phyloP scores from a whole-genome alignment of 202 grass and related monocot species.

The Brachypodium distachyon region DNA sequence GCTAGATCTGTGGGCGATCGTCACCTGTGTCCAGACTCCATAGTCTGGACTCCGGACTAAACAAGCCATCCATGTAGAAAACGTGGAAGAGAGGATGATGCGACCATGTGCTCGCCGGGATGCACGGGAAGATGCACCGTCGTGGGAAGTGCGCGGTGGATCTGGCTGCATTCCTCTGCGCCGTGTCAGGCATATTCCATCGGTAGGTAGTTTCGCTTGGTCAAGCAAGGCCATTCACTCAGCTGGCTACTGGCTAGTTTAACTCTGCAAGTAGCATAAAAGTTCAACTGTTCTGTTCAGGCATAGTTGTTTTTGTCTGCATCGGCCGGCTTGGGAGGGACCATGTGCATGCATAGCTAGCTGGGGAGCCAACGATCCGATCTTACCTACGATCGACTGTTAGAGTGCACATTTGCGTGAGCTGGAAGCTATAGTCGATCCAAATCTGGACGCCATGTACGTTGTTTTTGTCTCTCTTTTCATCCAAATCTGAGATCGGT shows the following conservation, averaged over 20 bases:
- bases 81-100: background rate
- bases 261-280: no score
- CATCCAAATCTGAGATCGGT: slow-evolving; percentile 12
- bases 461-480: background rate
- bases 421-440: background rate
- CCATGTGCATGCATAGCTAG: background rate
- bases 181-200: background rate
- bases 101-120: background rate
- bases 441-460: background rate
- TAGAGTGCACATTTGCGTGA: background rate
- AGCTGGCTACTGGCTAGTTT: no score
- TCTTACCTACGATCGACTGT: background rate
- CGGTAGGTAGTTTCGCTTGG: background rate
- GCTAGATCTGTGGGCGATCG: background rate
- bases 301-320: background rate
- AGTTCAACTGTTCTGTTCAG: no score
- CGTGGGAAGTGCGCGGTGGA: background rate
- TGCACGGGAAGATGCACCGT: background rate
- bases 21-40: background rate
- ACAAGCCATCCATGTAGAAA: background rate
- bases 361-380: background rate
- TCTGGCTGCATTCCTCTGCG: background rate
- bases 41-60: no score
- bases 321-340: background rate
- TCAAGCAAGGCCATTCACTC: background rate